Evolutionary conservation across 768 basidiomycete species (phyloP).

Genomic region (Agaricus blazei): DNA sequence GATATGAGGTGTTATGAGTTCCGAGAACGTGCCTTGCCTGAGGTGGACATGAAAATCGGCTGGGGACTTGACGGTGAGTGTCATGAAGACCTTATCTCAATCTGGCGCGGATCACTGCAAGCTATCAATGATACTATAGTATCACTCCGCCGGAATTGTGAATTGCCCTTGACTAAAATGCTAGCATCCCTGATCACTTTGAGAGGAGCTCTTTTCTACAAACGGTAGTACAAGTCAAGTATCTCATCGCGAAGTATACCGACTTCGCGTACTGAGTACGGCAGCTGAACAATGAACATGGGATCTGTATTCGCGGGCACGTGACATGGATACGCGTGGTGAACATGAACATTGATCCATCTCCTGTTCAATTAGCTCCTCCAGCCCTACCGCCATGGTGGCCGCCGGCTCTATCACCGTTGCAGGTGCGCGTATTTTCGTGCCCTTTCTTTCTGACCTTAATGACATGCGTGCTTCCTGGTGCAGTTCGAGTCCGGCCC

Average conservation of each 20-base stretch:
- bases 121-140: too few species aligned
- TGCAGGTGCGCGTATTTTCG: constrained; percentile 48
- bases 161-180: too few species aligned
- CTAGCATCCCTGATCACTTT: too few species aligned
- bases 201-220: too few species aligned
- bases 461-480: constrained; percentile 10
- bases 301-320: constrained; percentile 28
- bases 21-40: constrained; percentile 77
- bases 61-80: constrained; percentile 53
- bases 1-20: constrained; percentile 88
- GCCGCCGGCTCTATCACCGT: constrained; percentile 86
- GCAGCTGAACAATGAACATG: too few species aligned
- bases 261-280: too few species aligned
- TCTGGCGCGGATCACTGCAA: too few species aligned
- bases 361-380: constrained; percentile 11
- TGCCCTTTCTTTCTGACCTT: constrained; percentile 14
- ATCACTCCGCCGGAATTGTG: too few species aligned
- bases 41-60: constrained; percentile 98
- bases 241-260: too few species aligned
- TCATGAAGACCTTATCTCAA: constrained; percentile 20
- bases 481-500: constrained; percentile 83
- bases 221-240: too few species aligned
- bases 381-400: constrained; percentile 46
- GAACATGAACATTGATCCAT: constrained; percentile 12
- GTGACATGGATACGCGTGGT: constrained; percentile 33